Percentiles rank a stretch among this genome's conserved stretches.
These are phyloP conservation scores for Bryum argenteum DNA, from an alignment of 225 moss, liverwort and hornwort genomes.

Conservation along the genomic window DNA sequence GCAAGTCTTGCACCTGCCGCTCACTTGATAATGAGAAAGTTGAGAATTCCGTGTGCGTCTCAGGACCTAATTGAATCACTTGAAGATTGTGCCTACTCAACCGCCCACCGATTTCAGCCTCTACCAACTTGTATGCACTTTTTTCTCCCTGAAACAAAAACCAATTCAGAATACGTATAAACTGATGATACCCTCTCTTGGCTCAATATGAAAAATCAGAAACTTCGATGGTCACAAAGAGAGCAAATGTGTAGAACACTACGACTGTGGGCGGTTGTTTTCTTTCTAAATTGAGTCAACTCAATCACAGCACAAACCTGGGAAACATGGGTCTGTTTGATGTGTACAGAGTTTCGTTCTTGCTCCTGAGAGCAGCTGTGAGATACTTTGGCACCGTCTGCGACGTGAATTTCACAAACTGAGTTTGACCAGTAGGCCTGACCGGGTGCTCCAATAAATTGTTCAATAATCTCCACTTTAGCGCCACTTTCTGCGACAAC, in stretches of 20 bases:
- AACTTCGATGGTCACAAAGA: neutral
- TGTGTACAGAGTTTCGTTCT: conserved; percentile 67
- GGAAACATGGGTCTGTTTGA: conserved; percentile 85
- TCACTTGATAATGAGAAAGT: conserved; percentile 80
- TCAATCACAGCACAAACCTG: conserved; percentile 55
- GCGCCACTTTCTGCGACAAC: conserved; percentile 73
- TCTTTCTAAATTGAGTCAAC: no score
- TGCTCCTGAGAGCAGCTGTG: conserved; percentile 88
- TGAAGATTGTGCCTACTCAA: conserved; percentile 90
- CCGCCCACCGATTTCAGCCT: conserved; percentile 82
- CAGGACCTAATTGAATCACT: conserved; percentile 79
- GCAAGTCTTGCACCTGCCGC: conserved; percentile 86
- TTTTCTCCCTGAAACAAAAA: conserved; percentile 63
- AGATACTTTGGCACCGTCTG: conserved; percentile 60
- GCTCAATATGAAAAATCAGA: conserved; percentile 3
- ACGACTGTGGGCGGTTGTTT: neutral
- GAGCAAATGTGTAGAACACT: neutral
- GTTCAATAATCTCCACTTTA: conserved; percentile 74
- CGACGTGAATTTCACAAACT: conserved; percentile 79
- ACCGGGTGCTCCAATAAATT: conserved; percentile 71
- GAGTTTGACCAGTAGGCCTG: conserved; percentile 83
- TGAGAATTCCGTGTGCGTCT: conserved; percentile 84
- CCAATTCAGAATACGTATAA: conserved; percentile 19
- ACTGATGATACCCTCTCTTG: conserved; percentile 3
- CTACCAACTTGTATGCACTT: conserved; percentile 90